Evolutionary conservation across 1,139 yeast species (phyloP).

Genomic region (Petasospora fabianii): DNA sequence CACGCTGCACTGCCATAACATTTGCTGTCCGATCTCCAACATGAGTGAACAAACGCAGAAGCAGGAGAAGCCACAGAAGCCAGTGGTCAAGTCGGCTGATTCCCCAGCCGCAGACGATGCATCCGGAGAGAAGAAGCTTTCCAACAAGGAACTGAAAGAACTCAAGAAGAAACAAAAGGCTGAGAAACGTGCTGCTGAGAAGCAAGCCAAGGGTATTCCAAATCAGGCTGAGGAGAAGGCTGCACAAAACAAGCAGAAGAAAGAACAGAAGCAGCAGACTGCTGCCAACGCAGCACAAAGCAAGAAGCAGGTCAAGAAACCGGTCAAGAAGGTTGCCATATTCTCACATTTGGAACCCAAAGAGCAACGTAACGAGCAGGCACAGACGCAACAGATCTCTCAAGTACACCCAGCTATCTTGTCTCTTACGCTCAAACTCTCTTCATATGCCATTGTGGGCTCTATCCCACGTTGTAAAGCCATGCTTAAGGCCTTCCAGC

Average conservation of each 20-base stretch:
- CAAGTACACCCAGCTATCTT: constrained; percentile 87
- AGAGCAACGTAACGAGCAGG: constrained; percentile 68
- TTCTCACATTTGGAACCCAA: constrained; percentile 88
- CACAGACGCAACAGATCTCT: constrained; percentile 36
- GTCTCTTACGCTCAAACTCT: constrained; percentile 72
- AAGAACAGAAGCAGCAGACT: constrained; percentile 22
- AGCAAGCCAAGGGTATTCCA: constrained; percentile 49
- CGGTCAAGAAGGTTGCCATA: constrained; percentile 46
- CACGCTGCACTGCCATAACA: background rate
- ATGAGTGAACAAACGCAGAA: constrained; percentile 6
- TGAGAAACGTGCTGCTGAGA: constrained; percentile 75
- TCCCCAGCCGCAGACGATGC: constrained; percentile 1
- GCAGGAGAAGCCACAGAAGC: constrained; percentile 1
- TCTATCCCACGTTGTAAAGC: constrained; percentile 81
- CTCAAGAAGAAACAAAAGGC: constrained; percentile 86
- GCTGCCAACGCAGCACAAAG: constrained; percentile 13
- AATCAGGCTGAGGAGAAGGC: constrained; percentile 31
- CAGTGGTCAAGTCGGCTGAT: constrained; percentile 1
- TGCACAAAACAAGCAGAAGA: constrained; percentile 11
- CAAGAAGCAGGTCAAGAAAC: constrained; percentile 14
- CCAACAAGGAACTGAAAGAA: constrained; percentile 85
- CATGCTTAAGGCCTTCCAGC: constrained; percentile 82
- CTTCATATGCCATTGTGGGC: constrained; percentile 85
- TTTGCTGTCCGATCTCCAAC: no score
- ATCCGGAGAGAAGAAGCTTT: constrained; percentile 31